phyloP scores from a whole-genome alignment of 495 filamentous ascomycete genomes.

The Xylaria nigripes region DNA sequence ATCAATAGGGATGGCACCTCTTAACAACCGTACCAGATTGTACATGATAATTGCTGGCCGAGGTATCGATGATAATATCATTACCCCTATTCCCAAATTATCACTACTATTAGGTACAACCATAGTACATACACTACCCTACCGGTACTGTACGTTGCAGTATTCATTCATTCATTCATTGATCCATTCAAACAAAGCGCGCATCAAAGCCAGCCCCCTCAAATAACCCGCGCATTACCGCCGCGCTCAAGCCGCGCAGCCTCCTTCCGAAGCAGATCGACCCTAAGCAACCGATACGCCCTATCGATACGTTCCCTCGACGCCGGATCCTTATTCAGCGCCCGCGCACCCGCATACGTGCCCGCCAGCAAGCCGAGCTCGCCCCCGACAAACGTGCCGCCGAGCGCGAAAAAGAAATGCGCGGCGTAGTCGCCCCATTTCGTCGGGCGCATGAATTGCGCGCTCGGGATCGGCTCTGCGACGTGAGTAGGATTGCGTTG shows the following conservation, averaged over 20 bases:
- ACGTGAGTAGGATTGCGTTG: background rate
- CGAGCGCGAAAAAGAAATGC: slow-evolving; percentile 53
- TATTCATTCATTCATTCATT: no score
- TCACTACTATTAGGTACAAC: no score
- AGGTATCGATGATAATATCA: no score
- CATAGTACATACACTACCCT: no score
- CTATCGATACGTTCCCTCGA: slow-evolving; percentile 48
- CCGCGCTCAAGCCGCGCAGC: slow-evolving; percentile 46
- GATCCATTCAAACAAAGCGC: no score
- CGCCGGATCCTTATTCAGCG: slow-evolving; percentile 48
- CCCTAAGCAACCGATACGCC: slow-evolving; percentile 56
- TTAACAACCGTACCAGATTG: no score
- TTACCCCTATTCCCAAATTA: no score
- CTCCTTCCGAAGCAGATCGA: slow-evolving; percentile 52
- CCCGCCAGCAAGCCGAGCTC: slow-evolving; percentile 54
- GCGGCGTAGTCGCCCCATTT: slow-evolving; percentile 53
- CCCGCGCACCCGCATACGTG: slow-evolving; percentile 40
- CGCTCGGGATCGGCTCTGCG: slow-evolving; percentile 52
- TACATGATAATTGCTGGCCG: no score
- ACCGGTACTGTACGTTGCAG: no score
- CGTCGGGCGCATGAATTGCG: slow-evolving; percentile 48
- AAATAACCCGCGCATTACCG: background rate
- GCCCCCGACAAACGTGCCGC: slow-evolving; percentile 57
- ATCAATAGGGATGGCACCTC: no score
- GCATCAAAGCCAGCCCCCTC: background rate